Evolutionary conservation across 2,329 filamentous ascomycete genomes (phyloP), one percentile per base, ranked within the genome.

Genomic region (Periglandula ipomoeae): DNA sequence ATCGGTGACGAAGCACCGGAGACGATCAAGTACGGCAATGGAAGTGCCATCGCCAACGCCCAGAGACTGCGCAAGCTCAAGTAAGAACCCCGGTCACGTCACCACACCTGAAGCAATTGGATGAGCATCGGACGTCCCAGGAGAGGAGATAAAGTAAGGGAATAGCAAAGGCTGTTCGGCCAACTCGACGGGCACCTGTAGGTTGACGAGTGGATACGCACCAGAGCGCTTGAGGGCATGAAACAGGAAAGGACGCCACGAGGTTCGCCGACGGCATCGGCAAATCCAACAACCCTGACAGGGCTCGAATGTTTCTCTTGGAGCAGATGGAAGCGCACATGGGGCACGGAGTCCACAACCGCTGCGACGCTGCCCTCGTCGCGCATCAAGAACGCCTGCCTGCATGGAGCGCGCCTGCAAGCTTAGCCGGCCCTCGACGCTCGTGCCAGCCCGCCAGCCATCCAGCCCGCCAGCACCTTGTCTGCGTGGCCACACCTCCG

Each of bases 261-360:
- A 38, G 35, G 42, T 51, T 51, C 40, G 49, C 49, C 49, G 46
- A 48, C 48, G 27, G 35, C 43, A 37, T 46, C 43, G 48, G 48
- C 48, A 50, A 42, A 42, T 50, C 37, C 47, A 39, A 30, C n/a
- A 5, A n/a, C n/a, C n/a, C 35, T 23, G 9, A 38, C 38, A n/a
- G 24, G 46, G 8, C 23, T 43, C 11, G 10, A 5, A 11, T 5
- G n/a, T 15, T 26, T 22, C 3, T 11, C 32, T 24, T 32, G 7
- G 11, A 39, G 22, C 23, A 20, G 27, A 15, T 38, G 35, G 48
- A 46, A 47, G 48, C 24, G 44, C 46, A 40, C 43, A 49, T 49
- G 34, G 24, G 35, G 6, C n/a, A 30, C 10, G 9, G 44, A n/a
- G 19, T 22, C 45, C 45, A 23, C 45, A 47, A 39, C 20, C 17